These are phyloP conservation scores for Hyaloscypha variabilis DNA, from an alignment of 495 filamentous ascomycete genomes.

Conservation along the genomic window DNA sequence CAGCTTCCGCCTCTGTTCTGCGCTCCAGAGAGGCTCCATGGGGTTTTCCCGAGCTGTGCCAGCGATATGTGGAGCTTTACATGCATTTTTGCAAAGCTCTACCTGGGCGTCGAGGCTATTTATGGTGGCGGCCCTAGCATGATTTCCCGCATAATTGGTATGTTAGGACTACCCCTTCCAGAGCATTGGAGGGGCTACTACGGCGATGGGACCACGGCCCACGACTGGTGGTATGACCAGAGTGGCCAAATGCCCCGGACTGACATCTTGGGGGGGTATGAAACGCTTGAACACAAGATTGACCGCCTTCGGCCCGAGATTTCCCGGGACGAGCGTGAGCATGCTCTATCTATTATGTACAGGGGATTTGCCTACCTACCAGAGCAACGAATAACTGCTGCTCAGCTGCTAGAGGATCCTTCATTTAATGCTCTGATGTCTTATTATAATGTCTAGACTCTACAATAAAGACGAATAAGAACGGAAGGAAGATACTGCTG, in stretches of 20 bases:
- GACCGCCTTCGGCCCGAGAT: slow-evolving; percentile 8
- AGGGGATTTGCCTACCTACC: not conserved
- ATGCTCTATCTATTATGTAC: not conserved
- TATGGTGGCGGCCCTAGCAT: too few species aligned
- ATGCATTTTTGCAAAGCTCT: too few species aligned
- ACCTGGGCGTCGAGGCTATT: too few species aligned
- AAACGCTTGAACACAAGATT: slow-evolving; percentile 1
- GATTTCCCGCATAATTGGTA: not conserved
- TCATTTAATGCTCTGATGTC: slow-evolving; percentile 7
- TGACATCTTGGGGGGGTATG: not conserved
- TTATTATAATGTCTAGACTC: not conserved
- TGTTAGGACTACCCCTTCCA: too few species aligned
- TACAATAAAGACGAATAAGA: not conserved
- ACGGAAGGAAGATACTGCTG: too few species aligned
- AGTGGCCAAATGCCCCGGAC: slow-evolving; percentile 4
- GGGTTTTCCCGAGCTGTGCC: not conserved
- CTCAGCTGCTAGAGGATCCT: slow-evolving; percentile 11
- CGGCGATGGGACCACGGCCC: not conserved
- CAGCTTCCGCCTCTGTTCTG: not conserved
- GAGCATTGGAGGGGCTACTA: too few species aligned
- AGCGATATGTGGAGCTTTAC: too few species aligned
- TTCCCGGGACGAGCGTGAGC: not conserved
- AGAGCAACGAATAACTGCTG: slow-evolving; percentile 3
- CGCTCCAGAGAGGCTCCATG: not conserved
- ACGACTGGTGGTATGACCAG: slow-evolving; percentile 29